These are phyloP conservation scores for Thelephora terrestris DNA, from an alignment of 1,284 basidiomycete species.

Conservation along the genomic window DNA sequence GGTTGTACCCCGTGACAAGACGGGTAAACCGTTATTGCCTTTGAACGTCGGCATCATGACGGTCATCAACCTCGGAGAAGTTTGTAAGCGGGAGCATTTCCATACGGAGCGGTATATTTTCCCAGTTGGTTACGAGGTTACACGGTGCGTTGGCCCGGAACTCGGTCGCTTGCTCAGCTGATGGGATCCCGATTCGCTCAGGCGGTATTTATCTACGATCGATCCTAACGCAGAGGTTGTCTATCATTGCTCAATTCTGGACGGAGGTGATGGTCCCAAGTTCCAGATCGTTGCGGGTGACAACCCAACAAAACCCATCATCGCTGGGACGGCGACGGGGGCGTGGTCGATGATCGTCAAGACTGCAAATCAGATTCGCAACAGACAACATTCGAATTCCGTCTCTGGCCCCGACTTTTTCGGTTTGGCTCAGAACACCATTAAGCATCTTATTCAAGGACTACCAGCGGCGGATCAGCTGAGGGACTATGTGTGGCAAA, in stretches of 20 bases:
- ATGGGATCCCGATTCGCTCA: slow-evolving; percentile 17
- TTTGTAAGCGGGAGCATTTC: slow-evolving; percentile 72
- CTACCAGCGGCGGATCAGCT: slow-evolving; percentile 57
- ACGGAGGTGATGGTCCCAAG: slow-evolving; percentile 72
- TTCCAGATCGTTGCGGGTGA: slow-evolving; percentile 71
- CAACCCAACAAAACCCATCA: slow-evolving; percentile 52
- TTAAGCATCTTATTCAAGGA: slow-evolving; percentile 78
- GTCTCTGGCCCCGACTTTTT: slow-evolving; percentile 81
- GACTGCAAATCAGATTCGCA: slow-evolving; percentile 65
- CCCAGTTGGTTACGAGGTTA: slow-evolving; percentile 75
- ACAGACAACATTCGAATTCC: slow-evolving; percentile 70
- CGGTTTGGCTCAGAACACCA: slow-evolving; percentile 72
- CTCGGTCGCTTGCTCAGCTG: slow-evolving; percentile 1
- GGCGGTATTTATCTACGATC: slow-evolving; percentile 66
- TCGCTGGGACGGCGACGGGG: slow-evolving; percentile 74
- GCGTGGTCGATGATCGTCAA: slow-evolving; percentile 76
- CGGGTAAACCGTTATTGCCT: slow-evolving; percentile 56
- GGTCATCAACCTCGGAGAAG: slow-evolving; percentile 55
- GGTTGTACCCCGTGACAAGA: slow-evolving; percentile 60
- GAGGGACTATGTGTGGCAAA: slow-evolving; percentile 74
- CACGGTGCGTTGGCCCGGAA: slow-evolving; percentile 37
- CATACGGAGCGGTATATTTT: slow-evolving; percentile 80
- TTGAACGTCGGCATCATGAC: slow-evolving; percentile 78
- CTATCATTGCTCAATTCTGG: slow-evolving; percentile 73
- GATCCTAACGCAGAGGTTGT: slow-evolving; percentile 55